Percentiles rank a stretch among this genome's conserved stretches.
These are phyloP conservation scores for Botrytis aclada DNA, from an alignment of 2,329 filamentous ascomycete genomes.

Conservation along the genomic window DNA sequence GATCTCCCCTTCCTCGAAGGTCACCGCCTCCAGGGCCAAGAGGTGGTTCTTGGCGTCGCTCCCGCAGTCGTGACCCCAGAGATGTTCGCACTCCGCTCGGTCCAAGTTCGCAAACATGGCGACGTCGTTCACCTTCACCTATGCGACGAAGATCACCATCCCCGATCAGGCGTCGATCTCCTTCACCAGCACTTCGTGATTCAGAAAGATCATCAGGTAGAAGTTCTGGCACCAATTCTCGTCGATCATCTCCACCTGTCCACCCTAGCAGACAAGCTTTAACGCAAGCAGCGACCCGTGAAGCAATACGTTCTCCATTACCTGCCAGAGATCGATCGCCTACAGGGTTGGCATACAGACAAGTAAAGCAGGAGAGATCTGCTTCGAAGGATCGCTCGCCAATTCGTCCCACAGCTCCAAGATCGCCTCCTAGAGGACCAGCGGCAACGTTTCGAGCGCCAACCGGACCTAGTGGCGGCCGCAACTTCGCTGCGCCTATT, in stretches of 20 bases:
- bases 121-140: slow-evolving; percentile 53
- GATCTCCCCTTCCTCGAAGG: slow-evolving; percentile 36
- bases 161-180: slow-evolving; percentile 41
- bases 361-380: slow-evolving; percentile 34
- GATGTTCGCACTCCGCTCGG: slow-evolving; percentile 44
- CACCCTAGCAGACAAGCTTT: slow-evolving; percentile 52
- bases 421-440: slow-evolving; percentile 38
- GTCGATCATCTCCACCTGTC: slow-evolving; percentile 58
- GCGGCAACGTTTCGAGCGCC: slow-evolving; percentile 35
- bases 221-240: slow-evolving; percentile 57
- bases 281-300: slow-evolving; percentile 38
- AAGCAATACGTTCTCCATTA: slow-evolving; percentile 33
- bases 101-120: slow-evolving; percentile 47
- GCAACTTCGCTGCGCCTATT: slow-evolving; percentile 34
- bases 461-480: slow-evolving; percentile 36
- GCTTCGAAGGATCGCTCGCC: slow-evolving; percentile 36
- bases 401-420: slow-evolving; percentile 29
- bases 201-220: slow-evolving; percentile 50
- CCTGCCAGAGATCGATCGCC: slow-evolving; percentile 32
- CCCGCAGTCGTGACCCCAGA: slow-evolving; percentile 52
- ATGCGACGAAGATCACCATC: slow-evolving; percentile 36
- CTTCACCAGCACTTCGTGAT: slow-evolving; percentile 48
- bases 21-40: slow-evolving; percentile 40
- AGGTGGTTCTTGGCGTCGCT: slow-evolving; percentile 39
- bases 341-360: slow-evolving; percentile 29